Evolutionary conservation across 73 alveolate species (phyloP).

Genomic region (Symbiodinium natans): DNA sequence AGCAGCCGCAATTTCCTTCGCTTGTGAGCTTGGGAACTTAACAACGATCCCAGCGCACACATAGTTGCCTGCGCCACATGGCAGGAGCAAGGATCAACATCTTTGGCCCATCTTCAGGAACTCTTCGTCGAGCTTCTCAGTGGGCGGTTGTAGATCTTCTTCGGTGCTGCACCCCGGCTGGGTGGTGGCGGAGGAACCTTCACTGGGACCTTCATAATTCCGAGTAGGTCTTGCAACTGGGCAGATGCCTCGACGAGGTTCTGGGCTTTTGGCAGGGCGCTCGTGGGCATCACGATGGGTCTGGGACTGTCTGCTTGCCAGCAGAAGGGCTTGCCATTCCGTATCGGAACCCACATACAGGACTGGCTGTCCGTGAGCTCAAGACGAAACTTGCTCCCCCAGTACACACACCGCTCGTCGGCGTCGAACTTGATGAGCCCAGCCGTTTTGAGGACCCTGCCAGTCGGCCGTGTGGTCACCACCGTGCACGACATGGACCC

Average conservation of each 20-base stretch:
- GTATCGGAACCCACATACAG: background rate
- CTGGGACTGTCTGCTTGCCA: slow-evolving; percentile 3
- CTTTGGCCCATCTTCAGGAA: background rate
- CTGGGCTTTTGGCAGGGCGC: background rate
- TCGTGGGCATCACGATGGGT: background rate
- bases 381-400: background rate
- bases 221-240: slow-evolving; percentile 6
- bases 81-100: too few relatives aligned
- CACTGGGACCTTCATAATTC: background rate
- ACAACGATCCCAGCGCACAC: too few relatives aligned
- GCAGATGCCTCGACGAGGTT: background rate
- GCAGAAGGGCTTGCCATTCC: slow-evolving; percentile 5
- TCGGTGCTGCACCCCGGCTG: background rate
- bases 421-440: background rate
- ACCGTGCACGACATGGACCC: background rate
- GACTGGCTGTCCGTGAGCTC: background rate
- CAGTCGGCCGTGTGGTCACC: background rate
- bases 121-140: background rate
- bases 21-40: too few relatives aligned
- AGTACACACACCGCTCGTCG: background rate
- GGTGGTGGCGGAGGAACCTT: too few relatives aligned
- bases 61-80: too few relatives aligned
- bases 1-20: too few relatives aligned
- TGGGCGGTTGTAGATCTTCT: background rate
- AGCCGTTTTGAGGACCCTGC: background rate